Evolutionary conservation across 2,329 filamentous ascomycete genomes (phyloP), one percentile per base, ranked within the genome.

Genomic region (Chalara sp.): DNA sequence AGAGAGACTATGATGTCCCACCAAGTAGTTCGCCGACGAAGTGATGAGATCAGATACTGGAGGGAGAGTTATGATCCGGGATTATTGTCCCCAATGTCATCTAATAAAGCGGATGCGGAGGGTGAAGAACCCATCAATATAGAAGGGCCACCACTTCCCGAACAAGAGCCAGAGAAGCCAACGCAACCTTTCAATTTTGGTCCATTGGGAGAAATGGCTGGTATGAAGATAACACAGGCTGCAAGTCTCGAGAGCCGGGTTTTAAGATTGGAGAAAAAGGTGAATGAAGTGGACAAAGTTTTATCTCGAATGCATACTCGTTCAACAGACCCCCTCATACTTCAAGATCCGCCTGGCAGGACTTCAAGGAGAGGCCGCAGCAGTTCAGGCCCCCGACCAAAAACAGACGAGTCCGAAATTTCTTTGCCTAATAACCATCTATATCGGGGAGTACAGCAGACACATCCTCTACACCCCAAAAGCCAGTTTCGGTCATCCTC

Each of bases 11-110:
- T 67, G 3, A 63, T 66, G 4, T 59, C 58, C 13, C 64, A 67
- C 28, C 65, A 66, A 40, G 52, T 64, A n/a, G 13, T 31, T 4
- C 73, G 80, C 42, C 74, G 79, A 35, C 75, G 80, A 32, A 84
- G 79, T 60, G 79, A 81, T 50, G 81, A 85, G 63, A 82, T 84
- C 39, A 75, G 78, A 10, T 81, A 80, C 59, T 84, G 81, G 80
- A 73, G 81, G 53, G 76, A 79, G 59, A 83, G 80, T 54, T 80
- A 81, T 55, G 76, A 75, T 44, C 72, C 72, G 1, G 72, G 71
- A 1, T 68, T 76, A 47, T 62, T 75, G 49, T 81, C 79, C 6
- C 76, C 78, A 0, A 65, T 76, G 32, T 76, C 77, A 4, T 78
- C 77, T 3, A 65, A 68, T 42, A 65, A 65, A 21, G 68, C 70